A percentile compares a stretch with the other conserved stretches of the same genome.
Conservation (phyloP, 208 protist genomes). For the Leishmania mexicana region DNA sequence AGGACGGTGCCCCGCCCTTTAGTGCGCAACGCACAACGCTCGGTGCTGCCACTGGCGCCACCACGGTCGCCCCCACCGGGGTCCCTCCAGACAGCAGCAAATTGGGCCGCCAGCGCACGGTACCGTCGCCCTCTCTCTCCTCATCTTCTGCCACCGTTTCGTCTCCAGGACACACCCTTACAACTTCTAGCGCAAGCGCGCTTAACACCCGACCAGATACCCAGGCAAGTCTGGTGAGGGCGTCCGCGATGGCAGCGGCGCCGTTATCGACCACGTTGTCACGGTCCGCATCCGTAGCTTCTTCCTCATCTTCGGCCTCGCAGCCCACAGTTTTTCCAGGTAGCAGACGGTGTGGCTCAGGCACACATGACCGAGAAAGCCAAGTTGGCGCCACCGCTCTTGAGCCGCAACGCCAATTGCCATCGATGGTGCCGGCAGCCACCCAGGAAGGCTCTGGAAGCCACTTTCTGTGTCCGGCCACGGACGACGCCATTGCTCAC, state of each 20-base stretch:
- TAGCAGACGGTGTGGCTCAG: not conserved
- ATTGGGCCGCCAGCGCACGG: not conserved
- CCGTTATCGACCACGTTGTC: not conserved
- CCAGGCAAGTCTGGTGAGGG: not conserved
- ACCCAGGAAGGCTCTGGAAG: not conserved
- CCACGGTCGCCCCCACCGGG: not conserved
- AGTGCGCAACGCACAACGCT: not conserved
- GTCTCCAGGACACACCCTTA: not conserved
- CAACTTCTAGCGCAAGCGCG: not conserved
- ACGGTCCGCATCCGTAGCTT: conserved; percentile 1
- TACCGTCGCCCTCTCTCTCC: not conserved
- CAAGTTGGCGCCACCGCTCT: not conserved
- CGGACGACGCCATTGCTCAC: not conserved
- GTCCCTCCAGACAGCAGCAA: not conserved
- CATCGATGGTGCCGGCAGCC: not conserved
- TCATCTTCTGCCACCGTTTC: not conserved
- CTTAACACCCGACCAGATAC: not conserved
- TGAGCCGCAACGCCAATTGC: not conserved
- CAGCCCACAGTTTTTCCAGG: not conserved
- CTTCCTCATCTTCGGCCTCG: conserved; percentile 9
- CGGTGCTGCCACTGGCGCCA: too few relatives aligned
- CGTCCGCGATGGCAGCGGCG: not conserved
- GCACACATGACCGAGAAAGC: not conserved
- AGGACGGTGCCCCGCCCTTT: not conserved
- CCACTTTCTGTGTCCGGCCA: not conserved